Evolutionary conservation across 139 green algal genomes (phyloP).

Genomic region (Haematococcus lacustris): DNA sequence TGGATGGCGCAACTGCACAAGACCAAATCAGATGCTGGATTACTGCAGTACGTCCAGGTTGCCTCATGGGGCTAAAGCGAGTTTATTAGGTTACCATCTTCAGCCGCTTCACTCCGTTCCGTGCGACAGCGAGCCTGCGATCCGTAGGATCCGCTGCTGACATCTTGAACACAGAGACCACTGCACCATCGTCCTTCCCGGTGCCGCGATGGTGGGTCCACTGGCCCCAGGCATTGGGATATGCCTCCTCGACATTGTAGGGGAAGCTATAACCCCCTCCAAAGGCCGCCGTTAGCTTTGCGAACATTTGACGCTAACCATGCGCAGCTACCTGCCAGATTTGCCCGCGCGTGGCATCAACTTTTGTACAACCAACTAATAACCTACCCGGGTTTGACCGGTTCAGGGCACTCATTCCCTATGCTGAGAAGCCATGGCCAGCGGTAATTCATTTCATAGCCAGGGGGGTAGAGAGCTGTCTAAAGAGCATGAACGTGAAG

Average conservation of each 20-base stretch:
- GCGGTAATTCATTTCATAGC: background rate
- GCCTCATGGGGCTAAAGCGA: background rate
- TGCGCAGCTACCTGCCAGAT: background rate
- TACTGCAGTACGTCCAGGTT: background rate
- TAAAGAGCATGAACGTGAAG: background rate
- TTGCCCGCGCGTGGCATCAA: background rate
- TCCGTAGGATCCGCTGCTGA: constrained; percentile 45
- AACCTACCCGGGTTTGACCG: background rate
- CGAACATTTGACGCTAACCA: constrained; percentile 64
- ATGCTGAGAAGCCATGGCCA: background rate
- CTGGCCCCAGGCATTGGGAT: constrained; percentile 45
- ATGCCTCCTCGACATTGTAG: constrained; percentile 57
- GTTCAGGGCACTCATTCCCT: background rate
- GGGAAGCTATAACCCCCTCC: constrained; percentile 47
- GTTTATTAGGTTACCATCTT: constrained; percentile 44
- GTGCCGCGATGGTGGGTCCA: constrained; percentile 70
- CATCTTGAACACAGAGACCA: constrained; percentile 74
- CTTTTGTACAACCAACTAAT: background rate
- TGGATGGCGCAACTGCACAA: constrained; percentile 70
- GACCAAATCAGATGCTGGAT: background rate
- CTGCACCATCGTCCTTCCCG: constrained; percentile 50
- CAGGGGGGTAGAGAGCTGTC: background rate
- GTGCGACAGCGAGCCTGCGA: constrained; percentile 45
- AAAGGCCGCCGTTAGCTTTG: constrained; percentile 67
- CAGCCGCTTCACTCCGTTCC: constrained; percentile 77